Conservation (phyloP, 306 rosid genomes). For the apple (Malus domestica) region DNA sequence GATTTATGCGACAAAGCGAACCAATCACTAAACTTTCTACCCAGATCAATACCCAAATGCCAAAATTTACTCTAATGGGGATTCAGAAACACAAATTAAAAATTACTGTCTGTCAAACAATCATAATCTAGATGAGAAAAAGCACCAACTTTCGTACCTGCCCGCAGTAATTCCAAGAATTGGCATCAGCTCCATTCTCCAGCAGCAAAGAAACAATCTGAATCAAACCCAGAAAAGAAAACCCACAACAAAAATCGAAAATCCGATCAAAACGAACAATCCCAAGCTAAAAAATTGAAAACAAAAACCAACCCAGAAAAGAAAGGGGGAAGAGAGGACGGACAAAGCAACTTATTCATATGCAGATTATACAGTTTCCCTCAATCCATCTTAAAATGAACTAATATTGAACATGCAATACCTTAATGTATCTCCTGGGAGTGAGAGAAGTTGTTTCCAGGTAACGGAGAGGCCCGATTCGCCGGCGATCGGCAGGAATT, state of each 20-base stretch:
- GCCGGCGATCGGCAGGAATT: no score
- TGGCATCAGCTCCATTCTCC: slow-evolving; percentile 91
- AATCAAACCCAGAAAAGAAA: neutral
- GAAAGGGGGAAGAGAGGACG: neutral
- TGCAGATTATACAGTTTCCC: no score
- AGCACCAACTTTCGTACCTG: slow-evolving; percentile 52
- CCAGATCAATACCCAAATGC: slow-evolving; percentile 9
- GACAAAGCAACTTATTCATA: slow-evolving; percentile 34
- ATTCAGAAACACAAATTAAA: neutral
- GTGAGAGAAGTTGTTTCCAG: no score
- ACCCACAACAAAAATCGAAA: neutral
- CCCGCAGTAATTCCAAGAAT: slow-evolving; percentile 89
- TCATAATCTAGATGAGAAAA: slow-evolving; percentile 3
- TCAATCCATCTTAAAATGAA: no score
- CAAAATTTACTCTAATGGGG: neutral
- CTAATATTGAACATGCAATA: no score
- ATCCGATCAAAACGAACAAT: neutral
- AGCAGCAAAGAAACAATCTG: slow-evolving; percentile 82
- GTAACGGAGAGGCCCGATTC: no score
- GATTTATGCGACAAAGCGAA: neutral
- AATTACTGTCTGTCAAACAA: neutral
- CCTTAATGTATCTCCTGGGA: no score
- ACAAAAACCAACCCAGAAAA: neutral
- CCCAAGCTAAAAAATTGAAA: neutral
- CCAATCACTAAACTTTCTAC: neutral